A percentile compares a stretch with the other conserved stretches of the same genome.
These are phyloP conservation scores for Ustilago shanxiensis DNA, from an alignment of 1,284 basidiomycete genomes.

Conservation along the genomic window DNA sequence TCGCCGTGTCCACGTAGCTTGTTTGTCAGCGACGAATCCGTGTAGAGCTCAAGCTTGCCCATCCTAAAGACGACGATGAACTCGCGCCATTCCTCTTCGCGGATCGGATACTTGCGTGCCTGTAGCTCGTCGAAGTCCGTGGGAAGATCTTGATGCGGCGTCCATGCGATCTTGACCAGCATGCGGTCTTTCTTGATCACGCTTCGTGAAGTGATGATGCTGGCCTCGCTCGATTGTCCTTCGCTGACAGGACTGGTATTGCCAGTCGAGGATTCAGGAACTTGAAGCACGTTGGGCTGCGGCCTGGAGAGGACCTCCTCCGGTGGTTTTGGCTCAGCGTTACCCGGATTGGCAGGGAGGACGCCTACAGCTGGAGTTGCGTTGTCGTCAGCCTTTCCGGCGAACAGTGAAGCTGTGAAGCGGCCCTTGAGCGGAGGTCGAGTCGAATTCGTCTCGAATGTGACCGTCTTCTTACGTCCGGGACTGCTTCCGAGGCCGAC, in stretches of 20 bases:
- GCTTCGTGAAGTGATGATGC: constrained; percentile 45
- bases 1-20: constrained; percentile 49
- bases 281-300: constrained; percentile 27
- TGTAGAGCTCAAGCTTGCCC: constrained; percentile 81
- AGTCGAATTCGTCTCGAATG: constrained; percentile 40
- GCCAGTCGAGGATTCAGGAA: background rate
- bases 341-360: constrained; percentile 32
- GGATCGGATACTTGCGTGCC: constrained; percentile 74
- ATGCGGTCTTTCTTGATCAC: constrained; percentile 79
- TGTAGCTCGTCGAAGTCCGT: constrained; percentile 78
- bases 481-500: constrained; percentile 13
- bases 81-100: constrained; percentile 80
- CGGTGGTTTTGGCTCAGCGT: constrained; percentile 53
- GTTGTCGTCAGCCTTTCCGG: constrained; percentile 23
- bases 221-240: constrained; percentile 15
- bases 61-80: constrained; percentile 83
- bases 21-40: constrained; percentile 74
- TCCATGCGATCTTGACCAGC: constrained; percentile 80
- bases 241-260: constrained; percentile 12
- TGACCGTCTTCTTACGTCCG: constrained; percentile 47
- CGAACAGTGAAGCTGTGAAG: constrained; percentile 47
- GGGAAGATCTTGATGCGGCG: constrained; percentile 74
- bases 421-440: constrained; percentile 28
- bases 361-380: background rate
- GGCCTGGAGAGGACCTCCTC: constrained; percentile 60